Evolutionary conservation across 2,329 filamentous ascomycete genomes (phyloP).

Genomic region (Talaromyces sp.): DNA sequence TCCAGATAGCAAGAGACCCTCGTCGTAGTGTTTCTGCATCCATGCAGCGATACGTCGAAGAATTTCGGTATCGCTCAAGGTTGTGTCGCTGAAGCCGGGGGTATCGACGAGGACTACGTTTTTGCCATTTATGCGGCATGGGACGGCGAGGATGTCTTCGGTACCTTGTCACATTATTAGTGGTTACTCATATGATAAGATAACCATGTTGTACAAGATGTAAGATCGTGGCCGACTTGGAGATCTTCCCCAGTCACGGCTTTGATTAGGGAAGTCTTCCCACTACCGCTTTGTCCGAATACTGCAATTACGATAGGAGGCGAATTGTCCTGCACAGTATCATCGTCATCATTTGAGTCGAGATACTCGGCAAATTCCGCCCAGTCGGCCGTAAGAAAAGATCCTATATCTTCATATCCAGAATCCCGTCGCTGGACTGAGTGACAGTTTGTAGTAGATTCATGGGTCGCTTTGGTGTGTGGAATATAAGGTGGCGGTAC

Average conservation of each 20-base stretch:
- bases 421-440: not conserved
- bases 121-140: not conserved
- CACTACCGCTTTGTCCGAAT: not conserved
- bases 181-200: not conserved
- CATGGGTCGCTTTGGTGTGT: not conserved
- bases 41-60: slow-evolving; percentile 33
- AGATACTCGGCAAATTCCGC: not conserved
- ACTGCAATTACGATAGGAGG: not conserved
- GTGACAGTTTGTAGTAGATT: not conserved
- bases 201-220: not conserved
- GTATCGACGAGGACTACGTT: slow-evolving; percentile 31
- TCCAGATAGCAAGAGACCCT: slow-evolving; percentile 26
- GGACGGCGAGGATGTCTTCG: not conserved
- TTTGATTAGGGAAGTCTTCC: not conserved
- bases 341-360: not conserved
- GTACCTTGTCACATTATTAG: not conserved
- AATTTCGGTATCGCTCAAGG: slow-evolving; percentile 35
- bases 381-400: not conserved
- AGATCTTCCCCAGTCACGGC: not conserved
- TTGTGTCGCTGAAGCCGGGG: slow-evolving; percentile 44
- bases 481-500: not conserved
- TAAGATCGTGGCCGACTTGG: not conserved
- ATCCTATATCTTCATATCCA: not conserved
- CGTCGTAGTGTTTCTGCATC: slow-evolving; percentile 26
- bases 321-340: not conserved